Evolutionary conservation across 768 basidiomycete species (phyloP).

Genomic region (Lepiota brunneoincarnata): DNA sequence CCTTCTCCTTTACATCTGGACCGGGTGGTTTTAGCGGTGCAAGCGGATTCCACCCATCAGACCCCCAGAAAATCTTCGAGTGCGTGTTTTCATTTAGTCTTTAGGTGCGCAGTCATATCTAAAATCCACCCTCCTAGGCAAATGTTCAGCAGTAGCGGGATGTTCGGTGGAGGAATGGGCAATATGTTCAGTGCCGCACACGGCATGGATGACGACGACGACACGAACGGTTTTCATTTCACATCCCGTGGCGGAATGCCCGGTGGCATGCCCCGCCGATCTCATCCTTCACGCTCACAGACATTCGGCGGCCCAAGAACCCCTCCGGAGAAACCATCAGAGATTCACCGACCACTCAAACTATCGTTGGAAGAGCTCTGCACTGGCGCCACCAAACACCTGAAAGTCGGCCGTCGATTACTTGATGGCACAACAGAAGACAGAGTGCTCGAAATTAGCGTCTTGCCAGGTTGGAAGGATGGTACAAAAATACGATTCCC

Average conservation of each 20-base stretch:
- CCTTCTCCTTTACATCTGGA: slow-evolving; percentile 57
- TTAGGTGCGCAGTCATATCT: not conserved
- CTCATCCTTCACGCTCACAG: slow-evolving; percentile 20
- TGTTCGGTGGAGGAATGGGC: slow-evolving; percentile 33
- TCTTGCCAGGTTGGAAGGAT: slow-evolving; percentile 92
- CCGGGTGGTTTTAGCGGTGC: slow-evolving; percentile 40
- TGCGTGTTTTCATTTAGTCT: slow-evolving; percentile 35
- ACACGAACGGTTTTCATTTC: slow-evolving; percentile 38
- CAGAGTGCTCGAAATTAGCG: slow-evolving; percentile 77
- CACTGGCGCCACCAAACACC: slow-evolving; percentile 78
- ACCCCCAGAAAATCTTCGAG: slow-evolving; percentile 90
- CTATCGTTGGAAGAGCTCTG: slow-evolving; percentile 86
- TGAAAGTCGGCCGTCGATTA: slow-evolving; percentile 79
- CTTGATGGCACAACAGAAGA: slow-evolving; percentile 78
- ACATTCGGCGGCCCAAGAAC: slow-evolving; percentile 20
- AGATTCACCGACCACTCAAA: slow-evolving; percentile 82
- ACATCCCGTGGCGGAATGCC: slow-evolving; percentile 46
- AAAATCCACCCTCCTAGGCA: slow-evolving; percentile 36
- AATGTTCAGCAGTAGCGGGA: slow-evolving; percentile 44
- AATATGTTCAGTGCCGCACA: slow-evolving; percentile 38
- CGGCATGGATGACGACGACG: slow-evolving; percentile 46
- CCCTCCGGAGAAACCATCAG: slow-evolving; percentile 39
- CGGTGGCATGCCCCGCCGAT: slow-evolving; percentile 42
- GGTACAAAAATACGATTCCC: slow-evolving; percentile 94
- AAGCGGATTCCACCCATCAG: slow-evolving; percentile 69